Evolutionary conservation across 1,284 basidiomycete species (phyloP).

Genomic region (Ustilago bromivora): DNA sequence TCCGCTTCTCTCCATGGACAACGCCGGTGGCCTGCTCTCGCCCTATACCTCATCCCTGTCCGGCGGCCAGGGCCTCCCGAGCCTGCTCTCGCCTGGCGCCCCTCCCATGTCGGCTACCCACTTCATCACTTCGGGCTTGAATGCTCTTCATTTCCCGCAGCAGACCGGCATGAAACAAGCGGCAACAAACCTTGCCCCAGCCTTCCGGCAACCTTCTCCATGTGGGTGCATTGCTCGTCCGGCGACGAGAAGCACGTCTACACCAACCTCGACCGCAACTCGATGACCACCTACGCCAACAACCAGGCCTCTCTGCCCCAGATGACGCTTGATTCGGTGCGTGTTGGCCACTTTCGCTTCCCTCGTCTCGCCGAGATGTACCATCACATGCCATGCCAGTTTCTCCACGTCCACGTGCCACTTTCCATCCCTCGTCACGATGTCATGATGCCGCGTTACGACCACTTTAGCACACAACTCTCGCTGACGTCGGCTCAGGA

Average conservation of each 20-base stretch:
- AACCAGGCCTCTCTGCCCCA: constrained; percentile 54
- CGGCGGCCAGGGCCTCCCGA: constrained; percentile 40
- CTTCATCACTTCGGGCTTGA: constrained; percentile 61
- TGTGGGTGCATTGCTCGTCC: constrained; percentile 65
- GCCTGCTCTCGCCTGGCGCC: constrained; percentile 46
- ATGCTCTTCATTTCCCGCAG: constrained; percentile 55
- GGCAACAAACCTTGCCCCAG: constrained; percentile 55
- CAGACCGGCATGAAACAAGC: constrained; percentile 45
- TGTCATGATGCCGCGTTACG: constrained; percentile 58
- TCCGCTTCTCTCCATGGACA: constrained; percentile 49
- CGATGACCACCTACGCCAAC: constrained; percentile 58
- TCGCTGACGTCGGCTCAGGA: constrained; percentile 63
- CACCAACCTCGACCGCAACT: constrained; percentile 60
- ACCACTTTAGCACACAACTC: constrained; percentile 65
- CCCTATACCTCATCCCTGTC: constrained; percentile 56
- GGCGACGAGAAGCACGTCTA: constrained; percentile 67
- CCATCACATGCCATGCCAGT: constrained; percentile 69
- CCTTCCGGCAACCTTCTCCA: constrained; percentile 66
- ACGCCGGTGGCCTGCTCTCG: constrained; percentile 48
- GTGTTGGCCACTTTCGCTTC: constrained; percentile 64
- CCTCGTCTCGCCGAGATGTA: constrained; percentile 68
- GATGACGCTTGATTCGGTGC: constrained; percentile 57
- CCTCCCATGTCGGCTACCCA: constrained; percentile 60
- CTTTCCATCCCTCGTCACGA: constrained; percentile 68
- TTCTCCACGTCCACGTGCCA: constrained; percentile 70